phyloP scores from a whole-genome alignment of 805 yeast genomes.

The Candida maris region DNA sequence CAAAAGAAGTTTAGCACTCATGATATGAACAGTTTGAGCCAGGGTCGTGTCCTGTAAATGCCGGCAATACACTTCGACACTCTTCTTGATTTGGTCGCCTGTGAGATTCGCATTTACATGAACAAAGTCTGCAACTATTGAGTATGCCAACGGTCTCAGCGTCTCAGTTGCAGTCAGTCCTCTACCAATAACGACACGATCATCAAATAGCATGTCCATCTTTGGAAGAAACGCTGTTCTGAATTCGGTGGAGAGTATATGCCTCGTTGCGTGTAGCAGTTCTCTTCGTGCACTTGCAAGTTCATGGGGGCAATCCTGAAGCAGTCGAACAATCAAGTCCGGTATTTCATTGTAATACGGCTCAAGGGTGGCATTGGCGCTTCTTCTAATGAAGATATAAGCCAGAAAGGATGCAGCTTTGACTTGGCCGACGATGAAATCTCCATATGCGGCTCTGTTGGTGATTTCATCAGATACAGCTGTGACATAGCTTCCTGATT shows the following conservation, averaged over 20 bases:
- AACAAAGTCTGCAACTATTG: slow-evolving; percentile 92
- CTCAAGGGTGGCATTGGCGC: slow-evolving; percentile 60
- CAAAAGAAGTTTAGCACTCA: slow-evolving; percentile 88
- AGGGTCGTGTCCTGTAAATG: slow-evolving; percentile 77
- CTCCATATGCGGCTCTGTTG: slow-evolving; percentile 78
- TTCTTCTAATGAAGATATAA: slow-evolving; percentile 82
- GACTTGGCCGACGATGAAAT: slow-evolving; percentile 88
- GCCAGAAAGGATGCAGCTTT: slow-evolving; percentile 95
- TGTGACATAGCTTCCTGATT: slow-evolving; percentile 56
- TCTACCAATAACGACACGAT: slow-evolving; percentile 82
- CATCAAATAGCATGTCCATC: slow-evolving; percentile 80
- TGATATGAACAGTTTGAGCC: slow-evolving; percentile 87
- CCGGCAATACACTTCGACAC: slow-evolving; percentile 77
- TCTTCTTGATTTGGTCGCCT: slow-evolving; percentile 79
- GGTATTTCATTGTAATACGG: slow-evolving; percentile 70
- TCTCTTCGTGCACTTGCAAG: slow-evolving; percentile 89
- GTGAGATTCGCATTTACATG: slow-evolving; percentile 85
- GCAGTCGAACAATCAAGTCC: slow-evolving; percentile 74
- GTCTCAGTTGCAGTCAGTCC: slow-evolving; percentile 91
- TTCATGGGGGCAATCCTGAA: slow-evolving; percentile 96
- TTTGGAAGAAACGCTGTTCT: slow-evolving; percentile 79
- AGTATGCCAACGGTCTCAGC: slow-evolving; percentile 87
- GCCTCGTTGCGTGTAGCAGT: slow-evolving; percentile 88
- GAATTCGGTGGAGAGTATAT: slow-evolving; percentile 87
- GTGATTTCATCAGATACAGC: slow-evolving; percentile 71